Base-by-base conservation (phyloP, 1,284 basidiomycete genomes). In the Sporisorium iseilematis-ciliati region DNA sequence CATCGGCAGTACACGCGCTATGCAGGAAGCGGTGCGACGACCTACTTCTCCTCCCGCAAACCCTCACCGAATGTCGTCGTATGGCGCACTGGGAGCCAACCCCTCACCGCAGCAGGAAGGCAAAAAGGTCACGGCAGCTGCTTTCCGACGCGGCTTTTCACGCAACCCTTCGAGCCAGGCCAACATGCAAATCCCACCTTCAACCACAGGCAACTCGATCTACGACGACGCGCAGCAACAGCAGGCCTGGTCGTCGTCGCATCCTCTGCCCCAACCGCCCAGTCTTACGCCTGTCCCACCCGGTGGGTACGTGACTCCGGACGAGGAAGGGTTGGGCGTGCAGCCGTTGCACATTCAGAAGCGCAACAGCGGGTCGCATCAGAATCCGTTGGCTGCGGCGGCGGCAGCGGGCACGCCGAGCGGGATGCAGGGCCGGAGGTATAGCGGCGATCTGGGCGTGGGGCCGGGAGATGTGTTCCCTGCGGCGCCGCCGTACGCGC, bases 71-170 rank as follows among this genome's bases (percentile, higher is more conserved):
- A 40, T 54, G 12, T 66, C 67, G 12, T 71, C 73, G 14, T 70
- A 73, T 48, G 76, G 78, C 29, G 57, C 54, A 1, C 33, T 71
- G 4, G 52, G 68, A 18, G 33, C 65, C 23, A 50, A 42, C 21
- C 4, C 55, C 7, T 50, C 55, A 4, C 46, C 52, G 4, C 45
- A 33, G 31, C 54, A 35, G 29, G 78, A 70, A 18, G 81, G 81
- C 21, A 74, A 80, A n/a, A 82, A 82, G 52, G 78, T 81, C 8
- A 80, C 78, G 1, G 81, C 81, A 3, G 81, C 81, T 1, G 81
- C 81, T 0, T 82, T 82, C 75, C 63, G 80, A 7, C 66, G 75
- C 18, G 81, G 81, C 2, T 81, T 82, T 41, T 65, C 56, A 12
- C 73, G 80, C 38, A 65, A 67, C 16, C 73, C 81, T 1, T 76